Base-by-base conservation (phyloP, 1,284 basidiomycete genomes). In the Omphalotus olearius region DNA sequence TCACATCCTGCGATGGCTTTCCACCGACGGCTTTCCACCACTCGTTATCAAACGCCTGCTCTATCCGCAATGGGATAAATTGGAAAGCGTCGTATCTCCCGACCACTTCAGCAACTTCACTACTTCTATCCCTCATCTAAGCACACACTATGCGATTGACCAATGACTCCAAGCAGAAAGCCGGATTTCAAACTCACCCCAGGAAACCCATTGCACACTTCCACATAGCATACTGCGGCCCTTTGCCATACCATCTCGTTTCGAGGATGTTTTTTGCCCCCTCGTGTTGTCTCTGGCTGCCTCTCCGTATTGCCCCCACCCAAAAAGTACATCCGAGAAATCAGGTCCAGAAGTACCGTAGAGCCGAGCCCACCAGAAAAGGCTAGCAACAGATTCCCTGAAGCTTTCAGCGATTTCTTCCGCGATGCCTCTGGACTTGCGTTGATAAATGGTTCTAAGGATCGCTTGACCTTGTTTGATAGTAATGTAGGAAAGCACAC, bases 291-390 rank as follows among this genome's bases (percentile, higher is more conserved):
- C 68, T 40, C 30, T 47, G 18, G 60, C 55, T 14, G 57, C 57
- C 20, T 64, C 61, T 20, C 50, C 42, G 36, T 3, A 39, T 38
- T 14, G 41, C 48, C 37, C 42, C 64, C 56, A 55, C 4, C 68
- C 64, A 1, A 70, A 61, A 86, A 78, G 63, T 89, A 91, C n/a
- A 73, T 76, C 56, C 72, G 72, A 35, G 80, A 68, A 1, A 89
- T 70, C 20, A 89, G 68, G 62, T 90, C 83, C n/a, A 91, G 70
- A 4, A 90, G 71, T 1, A 88, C 73, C 0, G 82, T 79, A 0
- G 88, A 88, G 3, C 84, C 83, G 0, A 88, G 69, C 2, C 88
- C 88, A 9, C 89, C 88, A 28, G 88, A 91, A 55, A 82, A 79
- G 0, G 75, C 88, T 17, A 91, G 62, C 3, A 83, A 65, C 3